Evolutionary conservation across 805 yeast genomes (phyloP), one percentile per base, ranked within the genome.

Genomic region (Candida boidinii): DNA sequence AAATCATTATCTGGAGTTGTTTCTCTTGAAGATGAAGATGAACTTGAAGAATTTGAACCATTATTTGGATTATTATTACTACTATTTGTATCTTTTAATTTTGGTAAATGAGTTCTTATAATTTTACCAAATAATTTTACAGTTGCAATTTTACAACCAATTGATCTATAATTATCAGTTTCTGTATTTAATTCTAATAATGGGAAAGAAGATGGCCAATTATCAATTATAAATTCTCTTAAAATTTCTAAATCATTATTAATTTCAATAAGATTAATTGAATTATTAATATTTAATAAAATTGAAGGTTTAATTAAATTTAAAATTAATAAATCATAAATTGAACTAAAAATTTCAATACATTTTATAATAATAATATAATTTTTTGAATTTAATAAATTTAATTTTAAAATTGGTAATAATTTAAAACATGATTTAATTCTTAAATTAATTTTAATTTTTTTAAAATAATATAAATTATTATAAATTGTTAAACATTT

Each of bases 121-220:
- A 78, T 56, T 34, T 68, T 68, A n/a, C 74, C 74, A 9, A 85
- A 70, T 38, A 88, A 76, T 54, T 81, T 84, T 33, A 79, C 61
- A n/a, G 80, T 63, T 19, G 88, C 78, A n/a, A 82, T 58, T 52
- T 72, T 76, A 29, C 76, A 60, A 11, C 80, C 75, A 24, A 76
- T 54, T 29, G 75, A 68, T 51, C 77, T 67, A 23, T 60, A 47
- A 20, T 55, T 44, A 43, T 73, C 77, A 23, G 64, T 62, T 39
- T 72, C 83, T 28, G 64, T 60, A 34, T 65, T 73, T 14, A 64
- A 56, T 12, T 66, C 56, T 15, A 58, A 53, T 35, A 75, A 62
- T 4, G 85, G 86, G 43, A 64, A 76, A 7, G 69, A 42, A 4
- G 73, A 52, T 16, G 66, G 70, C 76, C 85, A 84, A 36, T 74